These are phyloP conservation scores for Cordyceps militaris DNA, from an alignment of 2,329 filamentous ascomycete species.

Conservation along the genomic window DNA sequence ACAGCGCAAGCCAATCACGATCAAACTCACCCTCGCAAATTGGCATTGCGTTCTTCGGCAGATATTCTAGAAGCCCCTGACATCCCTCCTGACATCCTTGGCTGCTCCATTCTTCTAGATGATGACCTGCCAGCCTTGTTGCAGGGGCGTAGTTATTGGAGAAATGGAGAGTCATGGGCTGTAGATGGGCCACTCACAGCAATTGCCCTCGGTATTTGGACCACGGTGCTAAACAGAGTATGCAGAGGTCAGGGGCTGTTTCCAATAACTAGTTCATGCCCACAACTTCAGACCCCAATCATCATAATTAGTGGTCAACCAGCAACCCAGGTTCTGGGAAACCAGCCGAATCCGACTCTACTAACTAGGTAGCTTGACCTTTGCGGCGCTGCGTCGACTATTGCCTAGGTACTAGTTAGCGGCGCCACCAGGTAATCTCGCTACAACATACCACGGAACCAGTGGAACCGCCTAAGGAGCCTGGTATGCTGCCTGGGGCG, in stretches of 20 bases:
- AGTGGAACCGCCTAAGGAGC: neutral
- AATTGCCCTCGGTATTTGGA: neutral
- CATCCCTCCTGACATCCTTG: neutral
- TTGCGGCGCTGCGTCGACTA: constrained; percentile 1
- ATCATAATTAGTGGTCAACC: neutral
- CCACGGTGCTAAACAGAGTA: neutral
- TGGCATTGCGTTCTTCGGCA: neutral
- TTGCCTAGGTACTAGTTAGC: no score
- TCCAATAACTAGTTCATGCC: constrained; percentile 10
- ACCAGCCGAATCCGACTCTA: neutral
- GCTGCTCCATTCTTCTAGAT: neutral
- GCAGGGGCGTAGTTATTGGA: neutral
- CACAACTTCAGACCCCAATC: neutral
- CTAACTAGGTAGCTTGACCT: constrained; percentile 5
- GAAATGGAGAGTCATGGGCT: neutral
- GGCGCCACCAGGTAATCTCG: constrained; percentile 3
- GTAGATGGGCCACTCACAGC: no score
- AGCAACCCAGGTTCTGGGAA: neutral
- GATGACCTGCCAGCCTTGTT: neutral
- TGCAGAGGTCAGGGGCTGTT: constrained; percentile 10
- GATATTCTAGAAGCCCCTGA: constrained; percentile 7
- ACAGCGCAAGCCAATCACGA: no score
- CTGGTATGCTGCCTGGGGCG: neutral
- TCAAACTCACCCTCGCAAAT: neutral
- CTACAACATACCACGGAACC: neutral